Percentiles rank a stretch among this genome's conserved stretches.
These are phyloP conservation scores for Annona squamosa DNA, from an alignment of 164 flowering plant genomes.

Conservation along the genomic window DNA sequence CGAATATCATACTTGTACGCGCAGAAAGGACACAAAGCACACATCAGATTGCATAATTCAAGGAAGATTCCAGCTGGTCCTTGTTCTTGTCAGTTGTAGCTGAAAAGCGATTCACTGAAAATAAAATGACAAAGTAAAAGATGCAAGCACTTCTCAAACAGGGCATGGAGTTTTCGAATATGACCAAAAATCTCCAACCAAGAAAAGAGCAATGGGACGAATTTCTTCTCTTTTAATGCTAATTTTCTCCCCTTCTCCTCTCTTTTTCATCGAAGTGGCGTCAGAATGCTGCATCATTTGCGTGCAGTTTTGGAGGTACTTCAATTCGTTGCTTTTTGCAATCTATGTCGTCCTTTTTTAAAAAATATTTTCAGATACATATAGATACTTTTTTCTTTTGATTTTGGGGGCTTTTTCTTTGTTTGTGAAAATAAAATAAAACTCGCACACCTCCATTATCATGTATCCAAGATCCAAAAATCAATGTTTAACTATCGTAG, in stretches of 20 bases:
- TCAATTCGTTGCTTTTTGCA: not conserved
- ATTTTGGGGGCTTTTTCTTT: conserved; percentile 1
- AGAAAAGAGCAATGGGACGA: conserved; percentile 28
- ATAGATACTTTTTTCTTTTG: not conserved
- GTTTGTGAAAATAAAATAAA: not conserved
- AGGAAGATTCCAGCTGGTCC: conserved; percentile 28
- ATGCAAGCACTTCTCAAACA: conserved; percentile 18
- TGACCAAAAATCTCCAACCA: conserved; percentile 32
- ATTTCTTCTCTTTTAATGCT: conserved; percentile 1
- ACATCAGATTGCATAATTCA: conserved; percentile 14
- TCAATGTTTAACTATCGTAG: no score
- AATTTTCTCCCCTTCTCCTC: conserved; percentile 3
- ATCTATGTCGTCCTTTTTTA: no score
- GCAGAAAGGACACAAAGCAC: not conserved
- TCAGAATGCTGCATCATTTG: conserved; percentile 17
- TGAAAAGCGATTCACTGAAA: not conserved
- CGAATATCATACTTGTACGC: not conserved
- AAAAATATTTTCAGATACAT: not conserved
- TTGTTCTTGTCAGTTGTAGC: conserved; percentile 8
- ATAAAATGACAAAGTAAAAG: conserved; percentile 19
- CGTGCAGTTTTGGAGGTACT: conserved; percentile 10
- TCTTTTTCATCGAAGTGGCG: conserved; percentile 2
- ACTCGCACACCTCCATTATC: no score
- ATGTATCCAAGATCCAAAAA: no score
- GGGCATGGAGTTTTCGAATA: conserved; percentile 34